Evolutionary conservation across 1,139 yeast genomes (phyloP), one percentile per base, ranked within the genome.

Genomic region (Geotrichum fermentans): DNA sequence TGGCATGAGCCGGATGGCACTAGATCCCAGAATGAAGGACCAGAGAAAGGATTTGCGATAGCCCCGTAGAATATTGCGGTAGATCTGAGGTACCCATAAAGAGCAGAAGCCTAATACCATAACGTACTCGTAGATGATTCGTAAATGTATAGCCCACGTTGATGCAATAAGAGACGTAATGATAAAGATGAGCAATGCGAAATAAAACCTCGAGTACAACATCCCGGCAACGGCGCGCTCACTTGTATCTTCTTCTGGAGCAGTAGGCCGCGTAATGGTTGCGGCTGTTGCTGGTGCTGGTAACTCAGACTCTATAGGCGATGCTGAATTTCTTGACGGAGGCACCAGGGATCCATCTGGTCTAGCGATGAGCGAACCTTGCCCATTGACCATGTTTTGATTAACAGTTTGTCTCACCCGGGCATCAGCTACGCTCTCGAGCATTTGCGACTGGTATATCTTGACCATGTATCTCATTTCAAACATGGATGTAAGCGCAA

Each of bases 81-180:
- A 78, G 45, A 88, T 83, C 64, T 90, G 98, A 0, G 97, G 97
- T n/a, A 84, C 58, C 97, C 97, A 90, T 57, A 78, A 80, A 0
- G 95, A 85, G 62, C 81, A 85, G 29, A 83, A 61, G 1, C 73
- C 50, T 1, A 80, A 54, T 4, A 83, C 62, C 0, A 77, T 68
- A 1, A 74, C 49, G 52, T 77, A 80, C 61, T 88, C 96, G 61
- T 82, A 78, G 2, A 71, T 58, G 20, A 66, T 65, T 49, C 96
- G 71, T 40, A 78, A 67, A 13, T 65, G 67, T 28, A 72, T 70
- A 33, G 92, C 79, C 95, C 95, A 87, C 33, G 78, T 66, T 1
- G 75, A 62, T 1, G 88, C 73, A 51, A 79, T 80, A 39, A 83
- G 55, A 0, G 83, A 67, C 3, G 83, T 55, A 57, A 86, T 78